These are phyloP conservation scores for Cudoniella acicularis DNA, from an alignment of 495 filamentous ascomycete genomes.

Conservation along the genomic window DNA sequence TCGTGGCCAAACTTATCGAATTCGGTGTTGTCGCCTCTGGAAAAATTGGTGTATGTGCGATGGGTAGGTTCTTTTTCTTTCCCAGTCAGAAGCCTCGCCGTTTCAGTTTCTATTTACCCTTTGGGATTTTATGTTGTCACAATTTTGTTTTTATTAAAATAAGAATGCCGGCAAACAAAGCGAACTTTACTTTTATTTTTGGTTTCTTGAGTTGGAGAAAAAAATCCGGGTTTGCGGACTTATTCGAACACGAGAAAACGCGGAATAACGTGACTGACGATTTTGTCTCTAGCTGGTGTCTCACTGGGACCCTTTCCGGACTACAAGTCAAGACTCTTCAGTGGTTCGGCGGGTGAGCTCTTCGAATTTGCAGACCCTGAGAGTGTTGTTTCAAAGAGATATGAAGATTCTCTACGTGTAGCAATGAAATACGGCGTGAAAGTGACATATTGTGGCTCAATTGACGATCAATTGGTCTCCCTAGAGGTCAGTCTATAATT, in stretches of 20 bases:
- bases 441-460: constrained; percentile 82
- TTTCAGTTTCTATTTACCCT: too few relatives aligned
- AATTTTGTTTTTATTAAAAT: too few relatives aligned
- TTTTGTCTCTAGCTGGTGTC: constrained; percentile 61
- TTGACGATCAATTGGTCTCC: constrained; percentile 94
- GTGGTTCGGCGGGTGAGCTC: constrained; percentile 83
- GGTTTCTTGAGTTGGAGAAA: too few relatives aligned
- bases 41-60: constrained; percentile 78
- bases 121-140: too few relatives aligned
- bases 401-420: constrained; percentile 67
- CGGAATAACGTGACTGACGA: too few relatives aligned
- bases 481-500: constrained; percentile 58
- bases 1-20: constrained; percentile 86
- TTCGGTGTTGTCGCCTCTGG: constrained; percentile 67
- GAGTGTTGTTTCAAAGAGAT: constrained; percentile 77
- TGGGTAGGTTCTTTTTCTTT: constrained; percentile 44
- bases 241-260: too few relatives aligned
- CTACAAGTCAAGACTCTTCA: constrained; percentile 77
- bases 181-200: too few relatives aligned
- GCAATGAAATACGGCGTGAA: constrained; percentile 74
- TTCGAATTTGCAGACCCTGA: constrained; percentile 84
- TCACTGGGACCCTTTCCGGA: constrained; percentile 88
- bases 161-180: too few relatives aligned
- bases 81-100: background rate
- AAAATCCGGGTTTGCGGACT: too few relatives aligned